Evolutionary conservation across 345 rosid genomes (phyloP).

Genomic region (Trapa incisa): DNA sequence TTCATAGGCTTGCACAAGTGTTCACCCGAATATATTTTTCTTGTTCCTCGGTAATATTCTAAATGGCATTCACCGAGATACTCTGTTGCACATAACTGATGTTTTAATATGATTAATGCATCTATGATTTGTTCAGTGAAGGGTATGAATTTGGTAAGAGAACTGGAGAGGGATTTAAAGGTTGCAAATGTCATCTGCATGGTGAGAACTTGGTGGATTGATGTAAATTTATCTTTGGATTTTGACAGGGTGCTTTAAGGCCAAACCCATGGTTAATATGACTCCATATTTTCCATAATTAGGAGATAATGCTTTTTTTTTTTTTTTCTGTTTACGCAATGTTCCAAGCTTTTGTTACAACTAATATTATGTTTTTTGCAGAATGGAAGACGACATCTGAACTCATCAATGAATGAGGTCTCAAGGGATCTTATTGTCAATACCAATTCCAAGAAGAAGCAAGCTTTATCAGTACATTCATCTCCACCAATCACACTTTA

Average conservation of each 20-base stretch:
- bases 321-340: neutral
- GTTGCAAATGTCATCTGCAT: constrained; percentile 88
- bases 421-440: constrained; percentile 97
- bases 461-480: constrained; percentile 66
- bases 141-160: constrained; percentile 98
- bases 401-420: constrained; percentile 85
- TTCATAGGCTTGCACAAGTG: too few relatives aligned
- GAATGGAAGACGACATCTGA: constrained; percentile 93
- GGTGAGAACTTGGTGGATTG: constrained; percentile 31
- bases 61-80: neutral
- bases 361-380: constrained; percentile 22
- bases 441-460: constrained; percentile 80
- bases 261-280: neutral
- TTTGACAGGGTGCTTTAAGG: neutral
- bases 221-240: neutral
- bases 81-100: neutral
- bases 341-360: constrained; percentile 5
- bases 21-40: too few relatives aligned
- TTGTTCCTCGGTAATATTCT: too few relatives aligned
- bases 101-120: neutral
- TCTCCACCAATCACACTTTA: constrained; percentile 1
- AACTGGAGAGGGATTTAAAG: constrained; percentile 94
- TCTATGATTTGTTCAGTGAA: constrained; percentile 70
- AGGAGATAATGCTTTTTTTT: neutral
- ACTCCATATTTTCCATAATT: neutral